Evolutionary conservation across 2,329 filamentous ascomycete species (phyloP).

Genomic region (Phyllosticta capitalensis): DNA sequence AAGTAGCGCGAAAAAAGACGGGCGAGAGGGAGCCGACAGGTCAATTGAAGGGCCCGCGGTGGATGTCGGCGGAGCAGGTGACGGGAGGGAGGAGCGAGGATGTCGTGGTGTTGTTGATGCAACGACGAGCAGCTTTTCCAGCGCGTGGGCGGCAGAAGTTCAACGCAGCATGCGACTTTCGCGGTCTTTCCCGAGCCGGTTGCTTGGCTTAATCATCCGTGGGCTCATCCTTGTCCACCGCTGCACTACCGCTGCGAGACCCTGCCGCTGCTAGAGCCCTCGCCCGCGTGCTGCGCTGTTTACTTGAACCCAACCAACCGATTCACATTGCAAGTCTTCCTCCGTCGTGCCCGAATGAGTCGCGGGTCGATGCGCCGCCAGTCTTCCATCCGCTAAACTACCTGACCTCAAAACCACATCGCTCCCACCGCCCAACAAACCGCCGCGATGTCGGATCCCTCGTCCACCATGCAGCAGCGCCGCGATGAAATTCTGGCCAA

Average conservation of each 20-base stretch:
- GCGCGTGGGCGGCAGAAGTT: not conserved
- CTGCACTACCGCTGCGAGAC: not conserved
- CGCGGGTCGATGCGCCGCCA: not conserved
- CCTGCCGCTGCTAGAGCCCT: conserved; percentile 1
- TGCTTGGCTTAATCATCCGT: conserved; percentile 10
- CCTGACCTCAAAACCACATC: not conserved
- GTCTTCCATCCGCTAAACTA: not conserved
- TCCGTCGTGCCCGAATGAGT: not conserved
- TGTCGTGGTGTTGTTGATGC: not conserved
- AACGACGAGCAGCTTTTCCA: conserved; percentile 6
- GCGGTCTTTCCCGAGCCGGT: conserved; percentile 4
- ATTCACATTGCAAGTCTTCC: not conserved
- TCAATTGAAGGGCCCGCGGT: conserved; percentile 11
- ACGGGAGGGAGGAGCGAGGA: conserved; percentile 4
- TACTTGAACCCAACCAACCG: not conserved
- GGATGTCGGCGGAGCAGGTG: conserved; percentile 6
- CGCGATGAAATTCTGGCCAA: conserved; percentile 96
- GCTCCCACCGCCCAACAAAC: not conserved
- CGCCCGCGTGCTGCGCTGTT: not conserved
- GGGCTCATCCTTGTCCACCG: not conserved
- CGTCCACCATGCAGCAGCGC: conserved; percentile 60
- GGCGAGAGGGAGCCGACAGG: conserved; percentile 3
- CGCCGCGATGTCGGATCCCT: conserved; percentile 9
- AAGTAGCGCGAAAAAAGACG: conserved; percentile 2
- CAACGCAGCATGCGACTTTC: not conserved